Evolutionary conservation across 2,329 filamentous ascomycete genomes (phyloP).

Genomic region (Venturia pyrina): DNA sequence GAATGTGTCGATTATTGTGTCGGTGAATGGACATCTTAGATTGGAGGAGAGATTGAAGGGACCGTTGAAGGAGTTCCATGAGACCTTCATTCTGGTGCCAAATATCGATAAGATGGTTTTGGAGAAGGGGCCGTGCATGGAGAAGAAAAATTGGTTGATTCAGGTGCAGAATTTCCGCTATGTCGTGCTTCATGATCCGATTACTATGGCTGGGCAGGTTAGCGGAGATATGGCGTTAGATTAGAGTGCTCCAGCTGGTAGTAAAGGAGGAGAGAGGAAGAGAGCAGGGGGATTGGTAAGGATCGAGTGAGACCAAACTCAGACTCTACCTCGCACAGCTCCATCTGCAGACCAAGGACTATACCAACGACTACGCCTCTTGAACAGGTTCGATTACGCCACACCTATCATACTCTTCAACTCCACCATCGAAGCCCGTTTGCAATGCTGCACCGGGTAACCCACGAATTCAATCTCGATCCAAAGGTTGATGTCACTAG

Average conservation of each 20-base stretch:
- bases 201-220: conserved; percentile 3
- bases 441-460: background rate
- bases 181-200: conserved; percentile 20
- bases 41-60: conserved; percentile 52
- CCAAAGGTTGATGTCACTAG: background rate
- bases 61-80: conserved; percentile 61
- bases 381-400: background rate
- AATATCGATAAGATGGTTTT: conserved; percentile 23
- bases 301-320: no score
- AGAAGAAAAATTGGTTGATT: conserved; percentile 29
- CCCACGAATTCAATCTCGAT: background rate
- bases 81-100: conserved; percentile 72
- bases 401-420: no score
- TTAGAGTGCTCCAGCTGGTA: background rate
- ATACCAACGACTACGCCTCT: background rate
- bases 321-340: background rate
- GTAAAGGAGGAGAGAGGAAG: background rate
- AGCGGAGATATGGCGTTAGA: conserved; percentile 4
- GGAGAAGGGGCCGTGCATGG: conserved; percentile 21
- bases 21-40: conserved; percentile 61
- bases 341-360: background rate
- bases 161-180: conserved; percentile 34
- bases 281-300: background rate
- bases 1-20: conserved; percentile 62
- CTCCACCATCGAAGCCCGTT: no score